phyloP scores from a whole-genome alignment of 1,139 yeast species.

The Geotrichum aggregatum region DNA sequence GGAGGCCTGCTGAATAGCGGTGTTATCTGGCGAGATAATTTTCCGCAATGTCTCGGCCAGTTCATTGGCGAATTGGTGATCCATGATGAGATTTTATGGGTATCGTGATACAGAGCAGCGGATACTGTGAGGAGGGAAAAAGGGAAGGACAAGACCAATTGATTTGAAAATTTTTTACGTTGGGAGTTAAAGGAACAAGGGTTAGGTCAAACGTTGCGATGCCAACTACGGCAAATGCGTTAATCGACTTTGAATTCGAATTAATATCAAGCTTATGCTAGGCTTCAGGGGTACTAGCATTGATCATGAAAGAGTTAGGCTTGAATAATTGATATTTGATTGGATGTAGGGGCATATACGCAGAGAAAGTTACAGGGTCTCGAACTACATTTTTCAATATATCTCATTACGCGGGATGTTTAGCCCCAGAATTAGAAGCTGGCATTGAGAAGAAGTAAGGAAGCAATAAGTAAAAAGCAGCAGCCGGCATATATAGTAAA shows the following conservation, averaged over 20 bases:
- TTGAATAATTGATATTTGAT: no score
- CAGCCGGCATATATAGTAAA: constrained; percentile 8
- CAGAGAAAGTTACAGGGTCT: no score
- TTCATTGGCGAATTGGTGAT: constrained; percentile 57
- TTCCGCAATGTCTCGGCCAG: constrained; percentile 75
- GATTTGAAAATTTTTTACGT: constrained; percentile 2
- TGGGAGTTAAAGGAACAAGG: constrained; percentile 8
- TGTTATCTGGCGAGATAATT: constrained; percentile 72
- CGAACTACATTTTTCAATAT: no score
- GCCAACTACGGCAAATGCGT: constrained; percentile 4
- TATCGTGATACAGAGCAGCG: not conserved
- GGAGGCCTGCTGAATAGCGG: constrained; percentile 79
- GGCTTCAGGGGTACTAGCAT: no score
- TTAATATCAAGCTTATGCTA: no score
- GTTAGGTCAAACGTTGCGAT: not conserved
- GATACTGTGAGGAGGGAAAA: constrained; percentile 1
- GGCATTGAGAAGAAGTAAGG: no score
- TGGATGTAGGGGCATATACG: no score
- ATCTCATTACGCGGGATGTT: no score
- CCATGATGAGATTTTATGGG: constrained; percentile 46
- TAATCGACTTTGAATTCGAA: no score
- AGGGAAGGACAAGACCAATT: constrained; percentile 6
- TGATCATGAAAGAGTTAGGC: no score
- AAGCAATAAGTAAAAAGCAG: no score
- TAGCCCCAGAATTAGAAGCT: no score